These are phyloP conservation scores for Cladosporium sp. DNA, from an alignment of 2,329 filamentous ascomycete genomes.

Conservation along the genomic window DNA sequence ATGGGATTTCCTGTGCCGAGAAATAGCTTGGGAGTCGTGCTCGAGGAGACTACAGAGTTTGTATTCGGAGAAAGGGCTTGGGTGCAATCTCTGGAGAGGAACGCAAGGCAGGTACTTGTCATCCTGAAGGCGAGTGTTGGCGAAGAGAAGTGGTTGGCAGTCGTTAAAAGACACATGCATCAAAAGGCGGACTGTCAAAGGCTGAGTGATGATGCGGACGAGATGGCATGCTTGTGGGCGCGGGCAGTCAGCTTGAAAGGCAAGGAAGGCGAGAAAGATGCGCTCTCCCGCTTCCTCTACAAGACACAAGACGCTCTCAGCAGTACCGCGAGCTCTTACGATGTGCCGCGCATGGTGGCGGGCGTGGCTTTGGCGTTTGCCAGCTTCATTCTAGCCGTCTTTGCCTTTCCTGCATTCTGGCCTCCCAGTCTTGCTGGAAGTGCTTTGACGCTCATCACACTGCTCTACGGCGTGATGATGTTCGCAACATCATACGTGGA, in stretches of 20 bases:
- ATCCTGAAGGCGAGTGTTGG: conserved; percentile 74
- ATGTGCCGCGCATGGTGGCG: conserved; percentile 62
- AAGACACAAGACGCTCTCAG: conserved; percentile 79
- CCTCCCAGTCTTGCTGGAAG: conserved; percentile 48
- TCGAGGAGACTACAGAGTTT: conserved; percentile 47
- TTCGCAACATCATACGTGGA: conserved; percentile 98
- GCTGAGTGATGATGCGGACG: conserved; percentile 19
- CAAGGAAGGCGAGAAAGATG: conserved; percentile 2
- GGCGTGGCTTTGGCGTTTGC: conserved; percentile 47
- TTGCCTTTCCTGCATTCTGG: conserved; percentile 34
- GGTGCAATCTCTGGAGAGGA: conserved; percentile 40
- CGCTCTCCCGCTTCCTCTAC: conserved; percentile 59
- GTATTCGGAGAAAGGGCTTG: conserved; percentile 51
- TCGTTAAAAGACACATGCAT: not conserved
- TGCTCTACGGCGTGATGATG: conserved; percentile 80
- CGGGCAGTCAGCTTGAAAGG: conserved; percentile 26
- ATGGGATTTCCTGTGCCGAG: conserved; percentile 84
- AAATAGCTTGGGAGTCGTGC: conserved; percentile 72
- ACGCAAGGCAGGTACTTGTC: conserved; percentile 76
- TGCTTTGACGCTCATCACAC: conserved; percentile 39
- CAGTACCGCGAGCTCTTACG: conserved; percentile 88
- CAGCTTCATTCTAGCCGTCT: conserved; percentile 43
- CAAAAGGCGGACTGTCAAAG: not conserved
- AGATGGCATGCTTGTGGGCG: conserved; percentile 26
- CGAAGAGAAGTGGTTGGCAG: conserved; percentile 17